Evolutionary conservation across 768 basidiomycete genomes (phyloP), one percentile per base, ranked within the genome.

Genomic region (Rhodotorula paludigena): DNA sequence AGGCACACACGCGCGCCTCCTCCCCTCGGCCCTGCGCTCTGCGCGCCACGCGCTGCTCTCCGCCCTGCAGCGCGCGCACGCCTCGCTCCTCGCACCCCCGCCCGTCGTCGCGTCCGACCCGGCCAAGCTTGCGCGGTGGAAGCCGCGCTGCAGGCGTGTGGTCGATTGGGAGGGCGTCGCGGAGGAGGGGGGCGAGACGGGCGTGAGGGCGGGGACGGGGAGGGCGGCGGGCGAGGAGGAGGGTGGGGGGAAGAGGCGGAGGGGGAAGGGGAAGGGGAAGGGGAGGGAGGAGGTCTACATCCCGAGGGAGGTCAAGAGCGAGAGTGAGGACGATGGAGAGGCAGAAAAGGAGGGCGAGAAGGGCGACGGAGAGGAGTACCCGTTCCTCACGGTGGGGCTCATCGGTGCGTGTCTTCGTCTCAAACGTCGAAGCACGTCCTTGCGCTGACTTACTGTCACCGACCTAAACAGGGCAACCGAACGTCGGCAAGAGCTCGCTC

Each of bases 401-500:
- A 76, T 77, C 42, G 77, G 77, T 71, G 60, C 57, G 62, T 54
- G 44, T 23, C 12, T n/a, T n/a, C 11, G 32, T 38, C 23, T 16
- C 55, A 16, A 18, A 47, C 23, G 45, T 25, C 45, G 16, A 18
- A 16, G 8, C 33, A 7, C 6, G 9, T 28, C 14, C 15, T 12
- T 39, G 23, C 25, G 1, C n/a, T 48, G 23, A 14, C 32, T 12
- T 8, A 25, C 8, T 25, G 18, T 25, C 30, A n/a, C 23, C 9
- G n/a, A n/a, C 49, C 60, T 42, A 42, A 51, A 30, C 61, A 70
- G 53, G 71, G 44, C 52, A 73, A 61, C 93, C 93, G 21, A 98
- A 97, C 77, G 92, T 94, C 47, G 94, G 94, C 16, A 98, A 98
- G 78, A 92, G 90, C 2, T 91, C 89, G 1, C 80, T 96, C 9